phyloP scores from a whole-genome alignment of 805 yeast species.

The Ogataea degrootiae region DNA sequence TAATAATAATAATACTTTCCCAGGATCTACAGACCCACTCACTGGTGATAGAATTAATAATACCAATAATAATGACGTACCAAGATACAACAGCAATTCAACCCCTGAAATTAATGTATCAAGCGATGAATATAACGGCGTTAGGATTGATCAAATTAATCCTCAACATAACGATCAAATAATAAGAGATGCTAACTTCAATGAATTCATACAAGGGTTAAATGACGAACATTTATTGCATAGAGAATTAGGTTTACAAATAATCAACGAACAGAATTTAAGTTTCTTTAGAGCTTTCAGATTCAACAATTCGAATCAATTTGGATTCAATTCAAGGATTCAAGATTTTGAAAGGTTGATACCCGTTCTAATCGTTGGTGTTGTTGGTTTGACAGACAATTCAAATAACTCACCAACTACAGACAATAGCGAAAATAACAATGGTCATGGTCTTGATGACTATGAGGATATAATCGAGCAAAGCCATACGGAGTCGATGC shows the following conservation, averaged over 20 bases:
- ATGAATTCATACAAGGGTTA: constrained; percentile 36
- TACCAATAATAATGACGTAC: too few relatives aligned
- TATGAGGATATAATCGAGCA: neutral
- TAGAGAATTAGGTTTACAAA: constrained; percentile 24
- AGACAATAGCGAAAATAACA: neutral
- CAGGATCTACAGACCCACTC: too few relatives aligned
- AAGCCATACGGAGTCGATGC: neutral
- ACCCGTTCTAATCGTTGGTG: constrained; percentile 29
- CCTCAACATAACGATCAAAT: constrained; percentile 1
- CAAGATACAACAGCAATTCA: too few relatives aligned
- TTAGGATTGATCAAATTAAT: constrained; percentile 17
- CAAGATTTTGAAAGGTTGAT: constrained; percentile 17
- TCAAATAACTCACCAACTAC: neutral
- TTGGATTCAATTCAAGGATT: constrained; percentile 10
- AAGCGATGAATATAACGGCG: constrained; percentile 6
- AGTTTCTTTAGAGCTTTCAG: constrained; percentile 41
- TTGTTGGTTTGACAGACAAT: constrained; percentile 24
- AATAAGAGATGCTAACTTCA: constrained; percentile 34
- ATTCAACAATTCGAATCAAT: constrained; percentile 26
- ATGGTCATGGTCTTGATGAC: neutral
- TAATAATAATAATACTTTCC: neutral
- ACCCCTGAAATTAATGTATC: too few relatives aligned
- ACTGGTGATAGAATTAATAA: too few relatives aligned
- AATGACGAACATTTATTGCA: constrained; percentile 20
- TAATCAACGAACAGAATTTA: constrained; percentile 26